Base-by-base conservation (phyloP, 2,329 filamentous ascomycete species). In the Magnaporthiopsis rhizophila region DNA sequence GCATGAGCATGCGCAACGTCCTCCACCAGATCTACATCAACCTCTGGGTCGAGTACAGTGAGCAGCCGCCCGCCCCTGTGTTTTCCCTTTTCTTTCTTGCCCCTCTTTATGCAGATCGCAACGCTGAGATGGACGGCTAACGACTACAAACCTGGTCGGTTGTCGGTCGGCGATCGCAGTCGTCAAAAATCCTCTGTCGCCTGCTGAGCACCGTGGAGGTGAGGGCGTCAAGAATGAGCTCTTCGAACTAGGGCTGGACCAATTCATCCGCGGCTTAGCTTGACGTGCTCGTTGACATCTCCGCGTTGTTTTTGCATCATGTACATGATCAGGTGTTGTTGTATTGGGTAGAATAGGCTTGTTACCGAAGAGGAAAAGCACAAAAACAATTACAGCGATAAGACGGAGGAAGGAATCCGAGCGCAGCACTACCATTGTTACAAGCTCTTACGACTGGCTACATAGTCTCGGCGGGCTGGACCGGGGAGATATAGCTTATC, bases 1-100 rank as follows among this genome's bases (percentile, higher is more conserved):
- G 91, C 65, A 85, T 90, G 69, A 97, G 92, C 77, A 94, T 99
- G 86, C 86, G 93, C 59, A 92, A 96, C 71, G 94, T 96, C 28
- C 79, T 99, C 72, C 93, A 99, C 75, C 95, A 99, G 82, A 97
- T 99, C 67, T 99, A 97, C 76, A 96, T 97, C 65, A 98, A 96
- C 75, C 85, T 98, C 30, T 99, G 95, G 80, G 94, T 99, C 24
- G 95, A 99, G 79, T 99, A 95, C 72, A 89, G 90, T 92, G 76
- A 65, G 82, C 78, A 18, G 28, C 3, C n/a, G 32, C 34, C 15
- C 28, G 28, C 28, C 28, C 24, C 21, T 65, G 62, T 24, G 28
- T 38, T 30, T 60, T 4, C 36, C 5, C 30, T 36, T 34, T 30
- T 30, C n/a, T 7, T 13, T 60, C 36, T 3, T 12, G 11, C 5